Base-by-base conservation (phyloP, 73 alveolate genomes). In the Diophrys sp. region DNA sequence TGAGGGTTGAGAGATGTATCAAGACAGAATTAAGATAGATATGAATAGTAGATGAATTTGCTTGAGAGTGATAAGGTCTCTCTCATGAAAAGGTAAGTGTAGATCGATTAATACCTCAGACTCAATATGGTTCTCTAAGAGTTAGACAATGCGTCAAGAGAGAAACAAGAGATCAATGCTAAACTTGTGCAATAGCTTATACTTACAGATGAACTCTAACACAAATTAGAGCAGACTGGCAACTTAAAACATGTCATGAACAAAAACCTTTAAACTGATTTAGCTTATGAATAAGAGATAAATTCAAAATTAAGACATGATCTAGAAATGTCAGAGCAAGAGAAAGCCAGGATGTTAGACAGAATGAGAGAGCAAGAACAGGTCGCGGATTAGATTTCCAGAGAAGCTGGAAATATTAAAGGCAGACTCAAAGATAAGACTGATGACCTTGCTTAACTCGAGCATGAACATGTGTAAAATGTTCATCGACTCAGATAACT, bases 321-420 rank as follows among this genome's bases (percentile, higher is more conserved):
- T 28, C 68, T 83, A 26, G 25, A 53, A 18, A 70, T 80, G 18
- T 80, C 74, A 56, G 90, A 89, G 66, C 29, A 26, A 8, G 96
- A 89, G 54, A 77, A 83, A 33, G 91, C 78, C 24, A 68, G 77
- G 33, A 69, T 89, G 27, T 26, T 81, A 26, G 79, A 77, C 5
- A 89, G 70, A 54, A 31, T 89, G 70, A 80, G 77, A 66, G 96
- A 89, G 11, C 75, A 78, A 53, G 96, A 89, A 72, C 73, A 23
- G 18, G 68, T 74, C 25, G n/a, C 81, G 26, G 62, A 71, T 32
- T 78, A 82, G 33, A 54, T 79, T n/a, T 24, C 33, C n/a, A 55
- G 78, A 29, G 96, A 89, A 71, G 84, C 89, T 26, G 67, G 54
- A 31, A 79, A 79, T 2, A 54, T 83, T 5, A 67, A 74, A 28